phyloP scores from a whole-genome alignment of 805 yeast species.

The Cyberlindnera nakhonratchasimensis region DNA sequence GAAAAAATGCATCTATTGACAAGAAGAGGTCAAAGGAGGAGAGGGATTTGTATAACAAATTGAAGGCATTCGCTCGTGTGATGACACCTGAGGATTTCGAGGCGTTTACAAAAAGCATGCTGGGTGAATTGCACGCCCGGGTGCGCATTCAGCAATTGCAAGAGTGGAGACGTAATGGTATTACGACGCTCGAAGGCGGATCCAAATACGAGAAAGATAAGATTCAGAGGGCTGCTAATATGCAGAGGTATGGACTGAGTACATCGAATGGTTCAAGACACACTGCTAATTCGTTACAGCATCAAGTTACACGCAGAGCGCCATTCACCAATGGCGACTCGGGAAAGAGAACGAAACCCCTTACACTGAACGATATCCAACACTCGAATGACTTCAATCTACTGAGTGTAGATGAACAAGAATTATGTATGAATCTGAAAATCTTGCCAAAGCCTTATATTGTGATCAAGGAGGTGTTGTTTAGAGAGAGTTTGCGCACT shows the following conservation, averaged over 20 bases:
- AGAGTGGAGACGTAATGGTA: constrained; percentile 89
- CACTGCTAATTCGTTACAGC: constrained; percentile 31
- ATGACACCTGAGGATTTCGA: constrained; percentile 81
- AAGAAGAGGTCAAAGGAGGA: constrained; percentile 88
- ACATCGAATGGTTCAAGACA: constrained; percentile 31
- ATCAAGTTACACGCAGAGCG: constrained; percentile 24
- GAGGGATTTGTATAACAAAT: constrained; percentile 68
- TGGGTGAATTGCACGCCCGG: constrained; percentile 75
- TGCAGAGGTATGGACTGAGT: constrained; percentile 47
- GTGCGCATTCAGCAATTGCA: constrained; percentile 85
- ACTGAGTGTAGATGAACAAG: constrained; percentile 83
- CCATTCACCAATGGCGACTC: constrained; percentile 21
- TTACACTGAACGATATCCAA: constrained; percentile 62
- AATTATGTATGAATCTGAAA: constrained; percentile 76
- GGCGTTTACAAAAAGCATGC: constrained; percentile 64
- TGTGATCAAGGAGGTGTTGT: constrained; percentile 85
- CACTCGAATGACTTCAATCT: constrained; percentile 81
- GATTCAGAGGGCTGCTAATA: constrained; percentile 56
- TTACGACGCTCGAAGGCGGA: constrained; percentile 81
- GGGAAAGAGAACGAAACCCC: constrained; percentile 36
- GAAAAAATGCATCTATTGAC: constrained; percentile 76
- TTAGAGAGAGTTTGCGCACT: constrained; percentile 79
- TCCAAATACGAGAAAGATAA: constrained; percentile 85
- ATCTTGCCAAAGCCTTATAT: constrained; percentile 91
- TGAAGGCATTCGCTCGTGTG: constrained; percentile 78